phyloP scores from a whole-genome alignment of 495 filamentous ascomycete species.

The Oidiodendron maius region DNA sequence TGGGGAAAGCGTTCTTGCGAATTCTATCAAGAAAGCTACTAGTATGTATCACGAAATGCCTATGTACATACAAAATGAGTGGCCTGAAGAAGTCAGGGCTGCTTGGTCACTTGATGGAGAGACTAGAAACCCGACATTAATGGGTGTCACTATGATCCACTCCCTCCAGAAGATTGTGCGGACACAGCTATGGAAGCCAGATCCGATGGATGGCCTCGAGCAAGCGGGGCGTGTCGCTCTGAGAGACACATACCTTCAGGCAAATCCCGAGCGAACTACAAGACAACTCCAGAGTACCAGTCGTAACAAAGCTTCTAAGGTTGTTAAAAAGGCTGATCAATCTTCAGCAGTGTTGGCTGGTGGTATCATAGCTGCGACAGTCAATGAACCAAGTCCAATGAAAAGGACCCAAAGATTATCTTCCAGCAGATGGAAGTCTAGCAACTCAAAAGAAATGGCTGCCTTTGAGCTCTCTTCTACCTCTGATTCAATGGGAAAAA shows the following conservation, averaged over 20 bases:
- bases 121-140: slow-evolving; percentile 19
- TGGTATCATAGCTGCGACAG: slow-evolving; percentile 7
- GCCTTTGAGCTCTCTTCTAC: background rate
- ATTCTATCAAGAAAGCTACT: slow-evolving; percentile 57
- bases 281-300: background rate
- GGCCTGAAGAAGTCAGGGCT: slow-evolving; percentile 43
- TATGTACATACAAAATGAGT: slow-evolving; percentile 57
- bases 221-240: slow-evolving; percentile 3
- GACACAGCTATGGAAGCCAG: slow-evolving; percentile 32
- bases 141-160: slow-evolving; percentile 44
- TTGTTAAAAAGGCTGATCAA: slow-evolving; percentile 6
- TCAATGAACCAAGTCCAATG: slow-evolving; percentile 4
- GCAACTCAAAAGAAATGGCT: background rate
- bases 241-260: background rate
- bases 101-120: slow-evolving; percentile 58
- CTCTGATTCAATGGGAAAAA: background rate
- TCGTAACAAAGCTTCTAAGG: background rate
- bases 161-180: slow-evolving; percentile 56
- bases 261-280: background rate
- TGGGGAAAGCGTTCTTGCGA: slow-evolving; percentile 52
- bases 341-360: slow-evolving; percentile 6
- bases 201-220: slow-evolving; percentile 10
- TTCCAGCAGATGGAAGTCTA: background rate
- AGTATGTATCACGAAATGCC: slow-evolving; percentile 72
- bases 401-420: background rate